Evolutionary conservation across 2,329 filamentous ascomycete genomes (phyloP).

Genomic region (Colletotrichum sp.): DNA sequence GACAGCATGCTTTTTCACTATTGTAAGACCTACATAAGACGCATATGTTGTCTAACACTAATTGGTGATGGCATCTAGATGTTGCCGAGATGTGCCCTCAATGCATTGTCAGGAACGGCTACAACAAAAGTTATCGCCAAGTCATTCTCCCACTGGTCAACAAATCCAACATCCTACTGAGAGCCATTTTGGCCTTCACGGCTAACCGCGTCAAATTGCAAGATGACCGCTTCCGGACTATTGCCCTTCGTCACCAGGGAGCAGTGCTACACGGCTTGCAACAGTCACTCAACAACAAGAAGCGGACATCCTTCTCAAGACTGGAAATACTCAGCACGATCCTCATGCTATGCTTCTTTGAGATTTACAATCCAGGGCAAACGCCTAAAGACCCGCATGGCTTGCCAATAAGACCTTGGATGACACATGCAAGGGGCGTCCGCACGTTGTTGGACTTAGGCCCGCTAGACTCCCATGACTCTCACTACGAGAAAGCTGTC

Average conservation of each 20-base stretch:
- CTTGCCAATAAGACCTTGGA: neutral
- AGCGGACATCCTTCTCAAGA: neutral
- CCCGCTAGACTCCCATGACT: neutral
- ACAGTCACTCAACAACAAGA: neutral
- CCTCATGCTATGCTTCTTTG: neutral
- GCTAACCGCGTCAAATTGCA: neutral
- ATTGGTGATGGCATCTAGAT: neutral
- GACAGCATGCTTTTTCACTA: neutral
- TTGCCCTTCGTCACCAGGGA: neutral
- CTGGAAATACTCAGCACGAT: neutral
- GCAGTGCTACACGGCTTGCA: neutral
- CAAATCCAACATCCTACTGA: neutral
- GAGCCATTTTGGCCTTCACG: neutral
- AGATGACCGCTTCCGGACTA: neutral
- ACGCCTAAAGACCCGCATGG: fast-evolving
- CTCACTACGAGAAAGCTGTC: neutral
- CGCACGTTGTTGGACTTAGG: neutral
- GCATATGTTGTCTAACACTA: neutral
- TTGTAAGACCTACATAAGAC: neutral
- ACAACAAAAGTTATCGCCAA: neutral
- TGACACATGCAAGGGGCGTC: neutral
- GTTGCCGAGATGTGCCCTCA: neutral
- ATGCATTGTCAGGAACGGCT: neutral
- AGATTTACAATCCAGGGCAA: neutral
- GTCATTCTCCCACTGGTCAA: neutral